phyloP scores from a whole-genome alignment of 495 filamentous ascomycete species.

The Trichoderma gamsii region DNA sequence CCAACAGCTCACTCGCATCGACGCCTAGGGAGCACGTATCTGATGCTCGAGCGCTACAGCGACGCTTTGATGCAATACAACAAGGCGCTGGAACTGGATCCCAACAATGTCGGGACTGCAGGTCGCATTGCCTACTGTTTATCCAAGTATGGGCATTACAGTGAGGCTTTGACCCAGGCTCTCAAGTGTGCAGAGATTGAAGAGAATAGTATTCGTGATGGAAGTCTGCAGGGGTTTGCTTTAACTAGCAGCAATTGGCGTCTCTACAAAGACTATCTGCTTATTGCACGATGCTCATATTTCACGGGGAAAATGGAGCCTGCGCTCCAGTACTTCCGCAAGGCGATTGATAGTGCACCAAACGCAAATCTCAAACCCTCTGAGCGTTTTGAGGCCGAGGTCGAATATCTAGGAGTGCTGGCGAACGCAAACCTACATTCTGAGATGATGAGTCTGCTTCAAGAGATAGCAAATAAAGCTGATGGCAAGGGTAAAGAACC shows the following conservation, averaged over 20 bases:
- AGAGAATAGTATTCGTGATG: conserved; percentile 3
- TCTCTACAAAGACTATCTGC: conserved; percentile 16
- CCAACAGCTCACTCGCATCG: conserved; percentile 12
- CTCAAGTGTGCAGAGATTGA: conserved; percentile 16
- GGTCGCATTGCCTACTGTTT: conserved; percentile 17
- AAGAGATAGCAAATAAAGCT: conserved; percentile 8
- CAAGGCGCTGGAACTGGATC: conserved; percentile 11
- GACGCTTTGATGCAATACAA: conserved; percentile 17
- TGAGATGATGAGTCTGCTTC: conserved; percentile 15
- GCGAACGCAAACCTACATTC: background rate
- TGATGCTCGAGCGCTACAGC: background rate
- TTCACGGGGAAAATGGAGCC: background rate
- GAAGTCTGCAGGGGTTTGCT: background rate
- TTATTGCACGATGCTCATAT: conserved; percentile 12
- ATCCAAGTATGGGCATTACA: background rate
- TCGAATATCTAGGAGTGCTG: conserved; percentile 14
- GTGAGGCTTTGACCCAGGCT: conserved; percentile 4
- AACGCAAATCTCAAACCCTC: background rate
- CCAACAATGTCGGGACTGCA: conserved; percentile 8
- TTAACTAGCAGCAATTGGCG: conserved; percentile 8
- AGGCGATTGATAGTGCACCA: conserved; percentile 15
- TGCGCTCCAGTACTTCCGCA: conserved; percentile 14
- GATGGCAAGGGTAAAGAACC: background rate
- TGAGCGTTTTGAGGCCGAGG: conserved; percentile 14
- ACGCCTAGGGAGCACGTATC: conserved; percentile 17